Evolutionary conservation across 2,329 filamentous ascomycete species (phyloP).

Genomic region (Ilyonectria destructans): DNA sequence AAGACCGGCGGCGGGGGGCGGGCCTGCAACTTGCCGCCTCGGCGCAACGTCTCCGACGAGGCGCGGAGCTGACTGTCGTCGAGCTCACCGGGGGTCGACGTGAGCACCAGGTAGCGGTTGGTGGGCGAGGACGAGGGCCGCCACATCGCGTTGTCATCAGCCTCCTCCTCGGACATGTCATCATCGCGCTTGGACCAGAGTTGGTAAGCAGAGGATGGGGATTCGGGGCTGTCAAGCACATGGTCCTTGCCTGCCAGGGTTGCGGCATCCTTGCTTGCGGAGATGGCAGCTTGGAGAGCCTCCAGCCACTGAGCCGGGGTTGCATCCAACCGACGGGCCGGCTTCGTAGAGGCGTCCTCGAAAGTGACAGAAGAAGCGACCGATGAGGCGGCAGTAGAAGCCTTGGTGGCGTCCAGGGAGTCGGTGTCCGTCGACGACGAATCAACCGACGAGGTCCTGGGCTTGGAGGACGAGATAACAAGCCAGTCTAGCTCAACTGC

Average conservation of each 20-base stretch:
- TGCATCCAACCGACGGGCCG: conserved; percentile 42
- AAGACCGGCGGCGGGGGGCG: conserved; percentile 44
- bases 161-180: conserved; percentile 13
- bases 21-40: conserved; percentile 38
- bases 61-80: conserved; percentile 39
- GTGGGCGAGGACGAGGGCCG: conserved; percentile 36
- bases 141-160: conserved; percentile 39
- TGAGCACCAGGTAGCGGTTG: conserved; percentile 42
- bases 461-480: conserved; percentile 40
- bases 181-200: conserved; percentile 45
- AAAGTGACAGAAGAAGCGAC: conserved; percentile 33
- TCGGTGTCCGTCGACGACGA: conserved; percentile 39
- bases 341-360: conserved; percentile 26
- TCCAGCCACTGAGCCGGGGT: conserved; percentile 56
- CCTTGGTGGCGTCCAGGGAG: conserved; percentile 28
- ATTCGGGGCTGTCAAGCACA: conserved; percentile 29
- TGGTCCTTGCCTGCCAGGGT: conserved; percentile 25
- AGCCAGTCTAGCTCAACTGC: conserved; percentile 44
- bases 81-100: conserved; percentile 36
- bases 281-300: conserved; percentile 54
- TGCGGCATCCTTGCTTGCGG: conserved; percentile 31
- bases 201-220: conserved; percentile 41
- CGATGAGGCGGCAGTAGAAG: conserved; percentile 43
- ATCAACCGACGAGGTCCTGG: conserved; percentile 40
- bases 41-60: conserved; percentile 44